Evolutionary conservation across 164 flowering plant species (phyloP), one percentile per base, ranked within the genome.

Genomic region (Santalum album): DNA sequence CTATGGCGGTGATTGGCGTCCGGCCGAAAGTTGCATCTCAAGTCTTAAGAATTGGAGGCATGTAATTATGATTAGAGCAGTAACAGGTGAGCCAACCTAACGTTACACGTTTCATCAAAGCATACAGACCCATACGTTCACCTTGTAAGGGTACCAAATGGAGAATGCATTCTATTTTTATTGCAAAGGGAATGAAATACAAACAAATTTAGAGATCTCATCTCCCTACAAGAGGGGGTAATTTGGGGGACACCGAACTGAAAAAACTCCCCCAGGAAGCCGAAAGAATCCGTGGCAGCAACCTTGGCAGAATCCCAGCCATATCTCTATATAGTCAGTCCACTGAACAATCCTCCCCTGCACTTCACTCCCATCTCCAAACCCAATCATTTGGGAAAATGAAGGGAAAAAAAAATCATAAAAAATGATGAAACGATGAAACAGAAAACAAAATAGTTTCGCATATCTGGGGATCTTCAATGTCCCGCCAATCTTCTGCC

Each of bases 201-300:
- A 65, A 59, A 34, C 29, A 55, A 21, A 19, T 27, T 23, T 36
- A 7, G 42, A 48, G 14, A 29, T 47, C 32, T 57, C 66, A 10
- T 46, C 29, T 10, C 36, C 50, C 20, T 27, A 48, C 15, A 46
- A 36, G 7, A 46, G 16, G 1, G 7, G 21, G 45, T 42, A 42
- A n/a, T 42, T 11, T 4, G 21, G 21, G 45, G 45, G 21, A 7
- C 12, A 20, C 40, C 1, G n/a, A 20, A 19, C 45, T 25, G 38
- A 32, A 53, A 39, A 53, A 46, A 55, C 17, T 25, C 56, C 34
- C 14, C 14, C 7, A 23, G 12, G 42, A 12, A 4, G 34, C 32
- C 25, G 10, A 62, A 62, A 56, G 51, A 62, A 62, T 43, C 51
- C 25, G 42, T n/a, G n/a, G n/a, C 23, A 36, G 45, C 39, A 24